phyloP scores from a whole-genome alignment of 345 rosid species.

The Mercurialis annua region DNA sequence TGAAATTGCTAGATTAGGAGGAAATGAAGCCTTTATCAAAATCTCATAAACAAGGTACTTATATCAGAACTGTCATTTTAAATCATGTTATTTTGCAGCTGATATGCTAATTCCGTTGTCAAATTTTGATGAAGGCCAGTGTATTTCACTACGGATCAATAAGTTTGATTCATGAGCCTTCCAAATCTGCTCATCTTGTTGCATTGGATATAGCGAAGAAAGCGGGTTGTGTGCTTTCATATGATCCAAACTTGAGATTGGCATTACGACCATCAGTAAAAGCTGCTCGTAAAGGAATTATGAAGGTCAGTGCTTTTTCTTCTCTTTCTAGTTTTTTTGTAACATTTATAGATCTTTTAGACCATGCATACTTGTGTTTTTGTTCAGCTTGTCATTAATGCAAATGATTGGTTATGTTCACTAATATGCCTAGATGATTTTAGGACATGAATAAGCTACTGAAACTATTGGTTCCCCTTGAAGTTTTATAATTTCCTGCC shows the following conservation, averaged over 20 bases:
- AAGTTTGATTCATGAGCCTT: slow-evolving; percentile 6
- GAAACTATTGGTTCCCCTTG: too few relatives aligned
- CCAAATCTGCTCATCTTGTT: slow-evolving; percentile 10
- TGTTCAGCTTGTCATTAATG: too few relatives aligned
- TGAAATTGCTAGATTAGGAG: slow-evolving; percentile 78
- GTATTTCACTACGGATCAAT: slow-evolving; percentile 18
- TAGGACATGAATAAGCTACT: too few relatives aligned
- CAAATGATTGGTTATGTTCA: too few relatives aligned
- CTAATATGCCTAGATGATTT: too few relatives aligned
- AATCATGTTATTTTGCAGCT: neutral
- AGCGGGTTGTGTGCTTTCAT: slow-evolving; percentile 15
- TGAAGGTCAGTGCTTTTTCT: too few relatives aligned
- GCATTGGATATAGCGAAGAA: slow-evolving; percentile 11
- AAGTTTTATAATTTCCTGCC: too few relatives aligned
- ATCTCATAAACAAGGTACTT: slow-evolving; percentile 61
- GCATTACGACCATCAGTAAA: slow-evolving; percentile 19
- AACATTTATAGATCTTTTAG: too few relatives aligned
- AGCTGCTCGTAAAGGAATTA: slow-evolving; percentile 10
- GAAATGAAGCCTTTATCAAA: slow-evolving; percentile 69
- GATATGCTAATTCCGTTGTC: neutral
- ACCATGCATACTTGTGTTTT: too few relatives aligned
- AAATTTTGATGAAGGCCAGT: slow-evolving; percentile 5
- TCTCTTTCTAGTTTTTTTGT: too few relatives aligned
- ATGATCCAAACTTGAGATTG: slow-evolving; percentile 22
- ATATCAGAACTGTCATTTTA: neutral